Evolutionary conservation across 2,329 filamentous ascomycete species (phyloP).

Genomic region (Aspergillus chevalieri): DNA sequence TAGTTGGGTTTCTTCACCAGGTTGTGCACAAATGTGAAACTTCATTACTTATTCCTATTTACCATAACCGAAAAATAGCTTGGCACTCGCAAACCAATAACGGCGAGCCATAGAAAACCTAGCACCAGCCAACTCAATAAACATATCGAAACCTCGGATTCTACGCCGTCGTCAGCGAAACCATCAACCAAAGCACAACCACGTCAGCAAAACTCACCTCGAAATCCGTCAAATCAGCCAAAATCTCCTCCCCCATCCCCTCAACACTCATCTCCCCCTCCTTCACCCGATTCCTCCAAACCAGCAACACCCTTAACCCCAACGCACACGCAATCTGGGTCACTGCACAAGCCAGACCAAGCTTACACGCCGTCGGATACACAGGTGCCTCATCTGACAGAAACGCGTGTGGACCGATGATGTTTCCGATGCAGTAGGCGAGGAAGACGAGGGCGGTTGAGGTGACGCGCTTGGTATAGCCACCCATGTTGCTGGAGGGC

Average conservation of each 20-base stretch:
- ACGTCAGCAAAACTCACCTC: constrained; percentile 12
- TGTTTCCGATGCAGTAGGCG: constrained; percentile 40
- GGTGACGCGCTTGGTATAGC: constrained; percentile 47
- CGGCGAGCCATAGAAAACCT: too few species aligned
- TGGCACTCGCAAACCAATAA: too few species aligned
- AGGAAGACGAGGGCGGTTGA: constrained; percentile 42
- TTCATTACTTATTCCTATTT: too few species aligned
- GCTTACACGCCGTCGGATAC: constrained; percentile 49
- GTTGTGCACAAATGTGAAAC: too few species aligned
- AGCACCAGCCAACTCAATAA: constrained; percentile 20
- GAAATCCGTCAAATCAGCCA: constrained; percentile 23
- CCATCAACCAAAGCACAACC: background rate
- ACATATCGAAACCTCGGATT: constrained; percentile 27
- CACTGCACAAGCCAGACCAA: constrained; percentile 37
- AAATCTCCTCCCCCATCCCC: constrained; percentile 3
- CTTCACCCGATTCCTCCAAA: constrained; percentile 12
- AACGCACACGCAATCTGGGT: constrained; percentile 16
- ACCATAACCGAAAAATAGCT: too few species aligned
- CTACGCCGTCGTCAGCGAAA: constrained; percentile 5
- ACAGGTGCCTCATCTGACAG: constrained; percentile 36
- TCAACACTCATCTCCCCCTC: constrained; percentile 9
- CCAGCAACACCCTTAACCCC: constrained; percentile 12
- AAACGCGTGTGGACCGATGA: constrained; percentile 40
- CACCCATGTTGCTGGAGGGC: constrained; percentile 38
- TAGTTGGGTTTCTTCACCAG: too few species aligned